Conservation (phyloP, 805 yeast genomes). For the Candida railenensis region DNA sequence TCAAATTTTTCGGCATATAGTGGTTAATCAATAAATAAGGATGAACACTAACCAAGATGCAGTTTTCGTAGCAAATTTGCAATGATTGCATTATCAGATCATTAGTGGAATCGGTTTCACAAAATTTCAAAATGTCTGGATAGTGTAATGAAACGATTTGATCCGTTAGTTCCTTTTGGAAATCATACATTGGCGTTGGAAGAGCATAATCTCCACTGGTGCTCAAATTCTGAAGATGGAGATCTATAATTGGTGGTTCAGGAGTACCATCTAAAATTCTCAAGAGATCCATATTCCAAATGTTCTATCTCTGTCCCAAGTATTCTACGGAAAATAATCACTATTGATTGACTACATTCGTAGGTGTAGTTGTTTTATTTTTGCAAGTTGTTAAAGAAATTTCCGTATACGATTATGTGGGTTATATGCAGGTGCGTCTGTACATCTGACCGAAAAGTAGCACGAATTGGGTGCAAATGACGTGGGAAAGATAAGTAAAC, state of each 20-base stretch:
- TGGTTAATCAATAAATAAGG: constrained; percentile 85
- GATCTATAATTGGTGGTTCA: constrained; percentile 72
- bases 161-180: constrained; percentile 85
- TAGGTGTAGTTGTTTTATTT: too few species aligned
- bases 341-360: too few species aligned
- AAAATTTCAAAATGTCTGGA: constrained; percentile 83
- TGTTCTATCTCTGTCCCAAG: too few species aligned
- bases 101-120: constrained; percentile 55
- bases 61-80: constrained; percentile 70
- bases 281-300: constrained; percentile 66
- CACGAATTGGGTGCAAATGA: background rate
- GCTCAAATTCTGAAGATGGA: constrained; percentile 45
- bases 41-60: constrained; percentile 81
- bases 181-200: constrained; percentile 81
- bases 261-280: constrained; percentile 81
- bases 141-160: constrained; percentile 91
- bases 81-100: constrained; percentile 71
- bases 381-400: too few species aligned
- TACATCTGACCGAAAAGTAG: background rate
- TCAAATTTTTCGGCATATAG: constrained; percentile 76
- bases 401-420: background rate
- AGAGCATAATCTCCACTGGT: constrained; percentile 66
- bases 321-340: too few species aligned
- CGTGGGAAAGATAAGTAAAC: too few species aligned
- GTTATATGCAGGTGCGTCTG: background rate